Base-by-base conservation (phyloP, 208 protist species). In the Endotrypanum monterogeii region DNA sequence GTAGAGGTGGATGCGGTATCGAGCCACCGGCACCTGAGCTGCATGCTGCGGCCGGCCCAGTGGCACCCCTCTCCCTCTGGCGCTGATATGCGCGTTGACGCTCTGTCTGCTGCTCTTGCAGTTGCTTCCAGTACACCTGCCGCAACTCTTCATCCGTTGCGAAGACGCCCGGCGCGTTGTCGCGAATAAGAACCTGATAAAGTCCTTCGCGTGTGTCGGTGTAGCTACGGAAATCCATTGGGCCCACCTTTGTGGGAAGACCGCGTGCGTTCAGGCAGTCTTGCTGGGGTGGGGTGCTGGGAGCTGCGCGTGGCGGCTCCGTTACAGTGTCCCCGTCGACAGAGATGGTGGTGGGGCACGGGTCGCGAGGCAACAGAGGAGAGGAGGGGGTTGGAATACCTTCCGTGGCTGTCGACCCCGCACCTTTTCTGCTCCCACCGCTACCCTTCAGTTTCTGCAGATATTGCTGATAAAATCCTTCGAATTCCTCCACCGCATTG, bases 101-200 rank as follows among this genome's bases (percentile, higher is more conserved):
- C 39, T 79, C 78, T 37, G 71, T 62, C 48, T 74, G 78, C 55
- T 89, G 78, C 30, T 80, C 46, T 54, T 74, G 63, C 54, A 91
- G 46, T 76, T 92, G 85, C 44, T 57, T 66, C 65, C 70, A 69
- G 79, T 94, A 94, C 20, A 79, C 73, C 73, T 85, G 73, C 5
- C 90, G 78, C 61, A 94, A 73, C 69, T 80, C 84, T 74, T 76
- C 84, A 58, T 94, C 88, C 0, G 90, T 92, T 6, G 85, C 80
- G 76, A 79, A 91, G 62, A 94, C 61, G 44, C 86, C 86, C n/a
- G 63, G 74, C 20, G 92, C 90, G 62, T 86, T 94, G 50, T 92
- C 88, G 48, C 46, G 51, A 58, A 94, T 81, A 20, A 94, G 75
- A 2, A 88, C 32, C 25, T 89, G 76, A 61, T 94, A 94, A 3